Evolutionary conservation across 1,284 basidiomycete genomes (phyloP), one percentile per base, ranked within the genome.

Genomic region (Pascua guehoae): DNA sequence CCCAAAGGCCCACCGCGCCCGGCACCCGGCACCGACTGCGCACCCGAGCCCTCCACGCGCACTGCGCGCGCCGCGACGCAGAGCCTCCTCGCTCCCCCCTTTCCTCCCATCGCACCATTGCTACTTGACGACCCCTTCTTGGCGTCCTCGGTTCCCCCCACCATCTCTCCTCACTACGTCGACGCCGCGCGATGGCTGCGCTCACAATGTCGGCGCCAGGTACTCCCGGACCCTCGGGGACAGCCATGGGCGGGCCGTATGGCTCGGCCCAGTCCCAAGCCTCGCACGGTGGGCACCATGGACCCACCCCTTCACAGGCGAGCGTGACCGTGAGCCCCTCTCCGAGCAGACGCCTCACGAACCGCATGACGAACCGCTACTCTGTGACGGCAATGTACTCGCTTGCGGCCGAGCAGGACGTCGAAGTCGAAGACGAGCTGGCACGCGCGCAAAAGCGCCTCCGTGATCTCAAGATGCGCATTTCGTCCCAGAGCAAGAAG

Each of bases 401-500:
- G 69, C 92, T 98, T 86, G 94, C 94, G 12, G 95, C 94, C 36
- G 94, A 98, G 78, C 92, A 97, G 82, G 95, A 98, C 73, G 89
- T 96, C 36, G 96, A 98, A 75, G 90, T 98, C 45, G 94, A 98
- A 78, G 95, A 98, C 77, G 95, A 98, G 76, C 81, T 98, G 58
- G 93, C 94, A 10, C 82, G 91, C 89, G 96, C 95, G 42, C 95
- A 98, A 81, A 96, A 95, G 78, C 88, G 92, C 47, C 81, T 99
- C 47, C 83, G 96, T 39, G 94, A 98, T 67, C 84, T 98, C 67
- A 98, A 99, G 79, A 84, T 88, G n/a, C 89, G 92, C 69, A 99
- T 99, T 65, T 98, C 93, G 18, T 88, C 91, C 0, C 96, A 98
- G 79, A 95, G 91, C 53, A 98, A 99, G 83, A 97, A 95, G 84